These are phyloP conservation scores for Mycena amicta DNA, from an alignment of 768 basidiomycete genomes.

Conservation along the genomic window DNA sequence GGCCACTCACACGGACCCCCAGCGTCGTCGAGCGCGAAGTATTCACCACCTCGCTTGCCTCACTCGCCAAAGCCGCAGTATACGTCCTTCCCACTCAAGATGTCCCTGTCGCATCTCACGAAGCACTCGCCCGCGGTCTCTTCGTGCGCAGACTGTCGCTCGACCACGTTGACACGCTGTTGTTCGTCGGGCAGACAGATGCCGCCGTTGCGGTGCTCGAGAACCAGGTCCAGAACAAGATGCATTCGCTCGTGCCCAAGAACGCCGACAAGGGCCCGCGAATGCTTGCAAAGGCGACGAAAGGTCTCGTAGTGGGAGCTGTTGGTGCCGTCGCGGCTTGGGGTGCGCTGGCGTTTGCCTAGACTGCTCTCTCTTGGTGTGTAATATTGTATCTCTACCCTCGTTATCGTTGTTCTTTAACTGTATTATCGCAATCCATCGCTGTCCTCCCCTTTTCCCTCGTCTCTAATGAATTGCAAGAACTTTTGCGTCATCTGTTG, in stretches of 20 bases:
- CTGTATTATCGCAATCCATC: too few species aligned
- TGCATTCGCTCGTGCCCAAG: conserved; percentile 21
- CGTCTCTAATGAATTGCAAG: too few species aligned
- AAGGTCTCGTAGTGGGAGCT: conserved; percentile 8
- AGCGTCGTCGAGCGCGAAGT: conserved; percentile 52
- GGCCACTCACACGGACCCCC: conserved; percentile 50
- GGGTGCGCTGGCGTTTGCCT: conserved; percentile 14
- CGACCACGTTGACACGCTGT: conserved; percentile 20
- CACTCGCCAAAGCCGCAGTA: conserved; percentile 48
- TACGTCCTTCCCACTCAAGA: conserved; percentile 51
- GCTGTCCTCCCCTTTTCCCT: too few species aligned
- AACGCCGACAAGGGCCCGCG: neutral
- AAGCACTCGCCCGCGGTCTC: conserved; percentile 48
- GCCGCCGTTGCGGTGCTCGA: conserved; percentile 14
- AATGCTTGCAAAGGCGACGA: neutral
- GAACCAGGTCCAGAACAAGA: conserved; percentile 21
- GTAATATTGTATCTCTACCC: neutral
- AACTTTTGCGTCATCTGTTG: too few species aligned
- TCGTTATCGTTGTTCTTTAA: neutral
- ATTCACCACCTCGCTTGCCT: conserved; percentile 50
- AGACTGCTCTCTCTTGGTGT: neutral
- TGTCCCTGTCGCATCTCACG: conserved; percentile 34
- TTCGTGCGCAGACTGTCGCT: conserved; percentile 40
- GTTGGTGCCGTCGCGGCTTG: conserved; percentile 17
- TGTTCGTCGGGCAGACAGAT: conserved; percentile 17